A percentile compares a stretch with the other conserved stretches of the same genome.
Conservation (phyloP, 2,329 filamentous ascomycete genomes). For the Colletotrichum liaoningense region DNA sequence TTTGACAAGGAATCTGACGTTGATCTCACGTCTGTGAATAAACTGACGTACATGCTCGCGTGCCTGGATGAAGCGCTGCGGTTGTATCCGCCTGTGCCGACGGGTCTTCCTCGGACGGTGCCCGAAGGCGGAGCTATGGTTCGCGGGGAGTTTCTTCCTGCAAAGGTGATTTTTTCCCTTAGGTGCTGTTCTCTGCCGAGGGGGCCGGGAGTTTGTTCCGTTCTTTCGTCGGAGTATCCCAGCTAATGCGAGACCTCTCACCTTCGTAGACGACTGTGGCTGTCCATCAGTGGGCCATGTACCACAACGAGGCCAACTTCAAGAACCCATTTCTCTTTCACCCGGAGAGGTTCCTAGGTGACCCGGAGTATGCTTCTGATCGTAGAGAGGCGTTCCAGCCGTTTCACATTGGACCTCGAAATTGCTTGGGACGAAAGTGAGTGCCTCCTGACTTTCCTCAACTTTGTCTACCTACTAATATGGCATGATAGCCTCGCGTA, state of each 20-base stretch:
- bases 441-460: constrained; percentile 1
- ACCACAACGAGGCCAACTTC: constrained; percentile 48
- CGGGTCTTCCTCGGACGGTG: constrained; percentile 41
- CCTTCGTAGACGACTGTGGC: constrained; percentile 46
- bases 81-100: constrained; percentile 48
- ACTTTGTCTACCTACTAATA: not conserved
- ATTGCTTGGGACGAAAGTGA: constrained; percentile 48
- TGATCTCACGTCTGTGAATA: constrained; percentile 43
- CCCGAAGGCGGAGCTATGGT: constrained; percentile 47
- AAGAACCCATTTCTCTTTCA: constrained; percentile 55
- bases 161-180: constrained; percentile 41
- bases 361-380: constrained; percentile 40
- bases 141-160: constrained; percentile 45
- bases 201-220: no score
- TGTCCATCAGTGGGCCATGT: constrained; percentile 48
- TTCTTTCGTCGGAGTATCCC: not conserved
- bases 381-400: constrained; percentile 41
- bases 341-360: constrained; percentile 53
- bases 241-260: not conserved
- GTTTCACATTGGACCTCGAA: constrained; percentile 44
- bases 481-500: constrained; percentile 50
- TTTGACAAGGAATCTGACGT: constrained; percentile 51
- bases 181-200: not conserved
- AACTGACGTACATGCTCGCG: constrained; percentile 52
- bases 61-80: constrained; percentile 55